A percentile compares a stretch with the other conserved stretches of the same genome.
Conservation (phyloP, 2,329 filamentous ascomycete genomes). For the Diaporthe humulicola region DNA sequence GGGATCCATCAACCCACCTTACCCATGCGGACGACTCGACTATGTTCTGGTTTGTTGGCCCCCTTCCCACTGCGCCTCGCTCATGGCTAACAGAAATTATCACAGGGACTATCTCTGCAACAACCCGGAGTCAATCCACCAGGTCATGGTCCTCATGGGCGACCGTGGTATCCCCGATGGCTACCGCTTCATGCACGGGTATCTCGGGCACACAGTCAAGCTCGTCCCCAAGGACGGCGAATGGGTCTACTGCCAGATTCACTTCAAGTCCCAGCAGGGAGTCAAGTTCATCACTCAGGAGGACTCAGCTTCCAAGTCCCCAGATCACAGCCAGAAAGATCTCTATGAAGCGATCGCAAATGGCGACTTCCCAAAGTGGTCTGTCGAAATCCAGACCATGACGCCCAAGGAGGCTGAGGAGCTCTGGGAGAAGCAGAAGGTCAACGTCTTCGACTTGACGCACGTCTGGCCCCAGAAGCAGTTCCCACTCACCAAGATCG, state of each 20-base stretch:
- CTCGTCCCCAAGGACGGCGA: slow-evolving; percentile 66
- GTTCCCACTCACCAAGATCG: slow-evolving; percentile 65
- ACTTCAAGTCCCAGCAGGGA: slow-evolving; percentile 66
- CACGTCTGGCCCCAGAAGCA: slow-evolving; percentile 70
- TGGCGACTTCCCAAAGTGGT: slow-evolving; percentile 68
- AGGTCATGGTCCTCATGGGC: slow-evolving; percentile 70
- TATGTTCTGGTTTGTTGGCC: slow-evolving; percentile 73
- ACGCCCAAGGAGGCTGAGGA: slow-evolving; percentile 64
- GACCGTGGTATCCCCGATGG: slow-evolving; percentile 68
- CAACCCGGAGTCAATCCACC: slow-evolving; percentile 70
- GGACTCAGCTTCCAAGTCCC: slow-evolving; percentile 58
- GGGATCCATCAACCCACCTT: slow-evolving; percentile 77
- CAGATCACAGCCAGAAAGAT: slow-evolving; percentile 65
- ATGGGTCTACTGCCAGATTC: slow-evolving; percentile 67
- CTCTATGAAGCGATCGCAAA: slow-evolving; percentile 65
- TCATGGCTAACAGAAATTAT: neutral
- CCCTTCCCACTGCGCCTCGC: neutral
- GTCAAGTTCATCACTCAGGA: slow-evolving; percentile 64
- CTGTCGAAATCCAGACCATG: slow-evolving; percentile 66
- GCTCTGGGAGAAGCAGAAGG: slow-evolving; percentile 55
- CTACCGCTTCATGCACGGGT: slow-evolving; percentile 68
- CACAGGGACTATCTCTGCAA: slow-evolving; percentile 61
- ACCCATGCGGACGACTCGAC: slow-evolving; percentile 72
- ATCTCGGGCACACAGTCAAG: slow-evolving; percentile 68
- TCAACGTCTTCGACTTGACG: slow-evolving; percentile 67